Base-by-base conservation (phyloP, 2,329 filamentous ascomycete species). In the Chalaropsis ovoidea region DNA sequence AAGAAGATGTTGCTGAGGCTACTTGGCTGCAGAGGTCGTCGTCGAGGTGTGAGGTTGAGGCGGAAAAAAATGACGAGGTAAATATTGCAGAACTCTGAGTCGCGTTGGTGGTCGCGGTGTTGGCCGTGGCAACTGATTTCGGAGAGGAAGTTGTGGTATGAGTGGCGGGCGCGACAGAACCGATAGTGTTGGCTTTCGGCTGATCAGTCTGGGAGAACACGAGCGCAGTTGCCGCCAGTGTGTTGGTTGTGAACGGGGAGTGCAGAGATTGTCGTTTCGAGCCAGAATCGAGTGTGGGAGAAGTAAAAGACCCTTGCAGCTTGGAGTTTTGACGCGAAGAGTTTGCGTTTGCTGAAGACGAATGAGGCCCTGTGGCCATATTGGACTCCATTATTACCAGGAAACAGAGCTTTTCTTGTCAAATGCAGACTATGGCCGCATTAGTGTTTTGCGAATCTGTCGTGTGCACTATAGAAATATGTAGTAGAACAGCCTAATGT, bases 1-100 rank as follows among this genome's bases (percentile, higher is more conserved):
- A 64, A n/a, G 65, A 67, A n/a, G 65, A 67, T 4, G 65, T 64
- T 35, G 62, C 62, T 6, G 65, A 65, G 39, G 52, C 62, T 45
- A 56, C 43, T 54, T 64, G 65, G 22, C 65, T 67, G 24, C 62
- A 64, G 10, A 67, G 49, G 61, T 67, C 65, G 45, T 67, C 65
- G 2, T 67, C 62, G 35, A 67, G 45, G 45, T 67, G 65, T 17
- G 65, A 67, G 7, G 65, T 67, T 11, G 65, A 67, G 19, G 62
- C 65, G 24, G 65, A 67, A 31, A 67, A 67, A 13, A 67, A 62
- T 6, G 65, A 67, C 56, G 65, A 67, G 39, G 62, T 64, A 58
- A 67, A 67, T n/a, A 67, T 31, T 43, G 62, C 62, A 41, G 65
- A 65, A 19, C 56, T 64, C 24, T 67, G 62, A 3, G 65, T 67